Evolutionary conservation across 2,329 filamentous ascomycete genomes (phyloP), one percentile per base, ranked within the genome.

Genomic region (Xylaria sp.): DNA sequence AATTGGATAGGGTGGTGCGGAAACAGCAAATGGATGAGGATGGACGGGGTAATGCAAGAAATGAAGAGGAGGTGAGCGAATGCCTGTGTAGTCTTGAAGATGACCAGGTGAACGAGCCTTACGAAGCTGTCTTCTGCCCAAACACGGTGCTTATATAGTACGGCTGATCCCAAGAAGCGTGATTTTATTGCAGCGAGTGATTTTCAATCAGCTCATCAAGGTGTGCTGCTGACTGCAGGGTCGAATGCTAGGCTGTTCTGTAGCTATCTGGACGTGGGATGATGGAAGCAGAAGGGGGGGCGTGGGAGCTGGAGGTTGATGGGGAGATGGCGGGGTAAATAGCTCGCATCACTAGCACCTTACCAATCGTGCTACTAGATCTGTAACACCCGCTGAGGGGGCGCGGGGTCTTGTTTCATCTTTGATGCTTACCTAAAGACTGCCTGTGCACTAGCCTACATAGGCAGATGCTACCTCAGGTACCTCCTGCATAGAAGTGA

Each of bases 311-410:
- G 42, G 47, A 55, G 30, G 4, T 30, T 30, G 14, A 63, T 24
- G 21, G 47, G 5, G 32, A 30, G 54, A 59, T 64, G 61, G 61
- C 61, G 61, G 61, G 61, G 61, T 57, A 64, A 64, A 42, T 48
- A 56, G 21, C 47, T 48, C 4, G 17, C 56, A 21, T 51, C 57
- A 39, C 45, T 53, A 36, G 51, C 50, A 47, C 17, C 21, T 54
- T 19, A 54, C 30, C 47, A 57, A 45, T 45, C 55, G 39, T 27
- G 32, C 53, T 32, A 51, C 24, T 14, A 45, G 47, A 65, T 61
- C 63, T 65, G 63, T 60, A 53, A 65, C 63, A 65, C 34, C 57
- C 39, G 57, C 39, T 65, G 57, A 39, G 63, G 63, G 51, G 61
- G n/a, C 19, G 63, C 56, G 53, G 32, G 60, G 55, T 17, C 7